Evolutionary conservation across 2,329 filamentous ascomycete genomes (phyloP).

Genomic region (Lasiodiplodia citricola): DNA sequence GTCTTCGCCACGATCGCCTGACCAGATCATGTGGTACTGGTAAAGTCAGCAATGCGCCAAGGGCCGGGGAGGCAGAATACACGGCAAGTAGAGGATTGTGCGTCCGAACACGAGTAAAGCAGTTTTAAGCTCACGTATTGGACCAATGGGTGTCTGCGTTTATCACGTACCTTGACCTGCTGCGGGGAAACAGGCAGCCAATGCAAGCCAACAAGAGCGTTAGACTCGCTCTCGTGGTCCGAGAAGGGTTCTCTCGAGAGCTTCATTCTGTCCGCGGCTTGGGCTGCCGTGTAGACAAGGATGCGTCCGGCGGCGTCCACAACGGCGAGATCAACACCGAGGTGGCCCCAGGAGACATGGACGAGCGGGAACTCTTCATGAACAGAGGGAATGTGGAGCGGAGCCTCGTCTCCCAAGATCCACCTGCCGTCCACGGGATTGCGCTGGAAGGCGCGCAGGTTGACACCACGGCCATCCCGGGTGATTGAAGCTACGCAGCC

Average conservation of each 20-base stretch:
- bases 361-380: slow-evolving; percentile 70
- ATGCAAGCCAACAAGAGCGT: slow-evolving; percentile 79
- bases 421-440: slow-evolving; percentile 73
- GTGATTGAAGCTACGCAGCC: slow-evolving; percentile 85
- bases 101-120: not conserved
- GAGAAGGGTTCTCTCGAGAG: slow-evolving; percentile 65
- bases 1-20: slow-evolving; percentile 45
- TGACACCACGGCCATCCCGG: slow-evolving; percentile 70
- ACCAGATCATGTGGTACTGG: slow-evolving; percentile 46
- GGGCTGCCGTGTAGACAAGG: slow-evolving; percentile 72
- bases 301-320: slow-evolving; percentile 81
- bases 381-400: slow-evolving; percentile 66
- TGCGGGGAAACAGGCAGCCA: slow-evolving; percentile 68
- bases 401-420: slow-evolving; percentile 75
- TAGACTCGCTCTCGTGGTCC: slow-evolving; percentile 76
- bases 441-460: slow-evolving; percentile 74
- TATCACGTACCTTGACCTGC: slow-evolving; percentile 41
- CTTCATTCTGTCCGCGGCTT: slow-evolving; percentile 74
- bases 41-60: slow-evolving; percentile 25
- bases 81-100: not conserved
- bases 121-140: not conserved
- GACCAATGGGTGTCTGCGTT: not conserved
- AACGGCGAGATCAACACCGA: slow-evolving; percentile 79
- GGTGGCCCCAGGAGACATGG: slow-evolving; percentile 82
- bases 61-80: not conserved